Conservation (phyloP, 106 monocot species). For the Ottelia alismoides region DNA sequence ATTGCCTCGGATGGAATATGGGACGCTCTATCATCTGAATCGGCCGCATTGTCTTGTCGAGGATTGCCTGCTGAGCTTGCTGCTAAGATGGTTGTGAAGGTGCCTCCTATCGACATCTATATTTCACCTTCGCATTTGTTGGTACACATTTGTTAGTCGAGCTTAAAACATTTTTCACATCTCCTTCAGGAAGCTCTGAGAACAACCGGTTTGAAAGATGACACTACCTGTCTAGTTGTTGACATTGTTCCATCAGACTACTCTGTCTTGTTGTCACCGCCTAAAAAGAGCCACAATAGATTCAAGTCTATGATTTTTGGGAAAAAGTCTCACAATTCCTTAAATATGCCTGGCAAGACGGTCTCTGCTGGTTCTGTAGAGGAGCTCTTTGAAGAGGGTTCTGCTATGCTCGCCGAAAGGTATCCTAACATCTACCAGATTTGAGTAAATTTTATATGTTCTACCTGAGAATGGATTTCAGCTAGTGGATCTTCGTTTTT, state of each 20-base stretch:
- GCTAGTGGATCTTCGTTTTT: too few species aligned
- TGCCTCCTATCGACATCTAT: too few species aligned
- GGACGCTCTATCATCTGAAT: constrained; percentile 16
- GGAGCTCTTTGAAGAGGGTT: constrained; percentile 92
- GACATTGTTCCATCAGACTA: constrained; percentile 61
- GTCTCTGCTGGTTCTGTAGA: constrained; percentile 60
- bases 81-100: constrained; percentile 13
- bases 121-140: too few species aligned
- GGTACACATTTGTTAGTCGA: too few species aligned
- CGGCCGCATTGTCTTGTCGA: constrained; percentile 8
- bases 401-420: constrained; percentile 90
- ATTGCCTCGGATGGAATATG: constrained; percentile 22
- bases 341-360: constrained; percentile 29
- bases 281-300: constrained; percentile 51
- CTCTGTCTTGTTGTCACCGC: constrained; percentile 19
- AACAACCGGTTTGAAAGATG: constrained; percentile 87
- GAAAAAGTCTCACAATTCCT: constrained; percentile 28
- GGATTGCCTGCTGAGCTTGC: constrained; percentile 17
- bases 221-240: constrained; percentile 90
- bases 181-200: constrained; percentile 83
- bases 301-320: constrained; percentile 59
- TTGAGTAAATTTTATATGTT: too few species aligned
- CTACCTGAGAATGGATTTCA: too few species aligned
- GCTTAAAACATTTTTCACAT: too few species aligned
- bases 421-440: constrained; percentile 6